A percentile compares a stretch with the other conserved stretches of the same genome.
Conservation (phyloP, 2,329 filamentous ascomycete species). For the Cryphonectria naterciae region DNA sequence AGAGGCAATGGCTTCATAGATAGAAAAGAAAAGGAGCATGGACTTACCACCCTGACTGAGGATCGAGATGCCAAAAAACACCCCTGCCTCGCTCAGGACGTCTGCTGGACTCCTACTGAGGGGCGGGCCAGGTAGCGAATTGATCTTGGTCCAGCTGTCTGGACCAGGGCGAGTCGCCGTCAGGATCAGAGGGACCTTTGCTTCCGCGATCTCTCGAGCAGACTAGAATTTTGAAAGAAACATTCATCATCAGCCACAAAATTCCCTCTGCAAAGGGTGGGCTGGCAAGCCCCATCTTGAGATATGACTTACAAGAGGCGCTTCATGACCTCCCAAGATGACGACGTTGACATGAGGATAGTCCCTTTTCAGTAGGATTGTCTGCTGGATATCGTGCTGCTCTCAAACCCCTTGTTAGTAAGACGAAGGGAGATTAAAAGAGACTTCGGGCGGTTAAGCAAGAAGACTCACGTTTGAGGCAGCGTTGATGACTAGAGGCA, state of each 20-base stretch:
- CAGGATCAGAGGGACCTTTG: constrained; percentile 48
- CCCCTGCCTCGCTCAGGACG: constrained; percentile 45
- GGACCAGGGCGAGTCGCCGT: constrained; percentile 42
- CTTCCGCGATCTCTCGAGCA: constrained; percentile 43
- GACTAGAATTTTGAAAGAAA: constrained; percentile 35
- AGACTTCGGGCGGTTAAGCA: too few relatives aligned
- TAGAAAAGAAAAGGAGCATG: not conserved
- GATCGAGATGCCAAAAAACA: constrained; percentile 42
- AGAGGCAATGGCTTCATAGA: not conserved
- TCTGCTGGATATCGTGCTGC: constrained; percentile 46
- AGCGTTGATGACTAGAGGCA: constrained; percentile 46
- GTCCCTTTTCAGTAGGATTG: constrained; percentile 44
- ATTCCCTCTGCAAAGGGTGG: not conserved
- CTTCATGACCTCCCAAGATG: constrained; percentile 44
- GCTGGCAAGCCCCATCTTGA: not conserved
- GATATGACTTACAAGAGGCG: constrained; percentile 40
- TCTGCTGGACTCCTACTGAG: constrained; percentile 44
- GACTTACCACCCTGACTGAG: constrained; percentile 32
- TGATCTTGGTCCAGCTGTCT: constrained; percentile 42
- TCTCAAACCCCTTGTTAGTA: constrained; percentile 9
- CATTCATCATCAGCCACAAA: not conserved
- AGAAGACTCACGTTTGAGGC: constrained; percentile 40
- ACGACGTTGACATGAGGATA: constrained; percentile 40
- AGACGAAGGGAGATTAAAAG: constrained; percentile 10
- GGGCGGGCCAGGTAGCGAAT: constrained; percentile 47